Conservation (phyloP, 257 asterid species). For the Phtheirospermum japonicum region DNA sequence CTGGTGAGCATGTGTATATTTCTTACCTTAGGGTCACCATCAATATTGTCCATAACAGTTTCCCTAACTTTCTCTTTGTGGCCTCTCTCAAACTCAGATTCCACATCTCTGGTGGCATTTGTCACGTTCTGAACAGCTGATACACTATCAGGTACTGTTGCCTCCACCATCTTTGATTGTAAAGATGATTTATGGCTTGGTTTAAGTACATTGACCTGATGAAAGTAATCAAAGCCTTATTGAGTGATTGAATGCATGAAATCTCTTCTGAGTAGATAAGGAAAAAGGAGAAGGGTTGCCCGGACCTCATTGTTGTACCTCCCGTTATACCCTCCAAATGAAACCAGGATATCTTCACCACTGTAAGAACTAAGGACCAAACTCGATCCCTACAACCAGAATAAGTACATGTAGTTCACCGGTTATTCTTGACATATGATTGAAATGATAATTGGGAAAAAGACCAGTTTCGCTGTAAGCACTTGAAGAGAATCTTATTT, state of each 20-base stretch:
- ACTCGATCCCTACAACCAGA: conserved; percentile 74
- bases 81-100: conserved; percentile 71
- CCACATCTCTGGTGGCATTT: conserved; percentile 78
- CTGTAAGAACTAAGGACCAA: conserved; percentile 71
- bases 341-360: conserved; percentile 88
- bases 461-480: background rate
- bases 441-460: background rate
- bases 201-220: conserved; percentile 81
- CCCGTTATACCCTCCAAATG: conserved; percentile 98
- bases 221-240: conserved; percentile 28
- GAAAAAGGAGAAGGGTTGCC: conserved; percentile 22
- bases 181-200: conserved; percentile 90
- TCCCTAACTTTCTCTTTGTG: conserved; percentile 83
- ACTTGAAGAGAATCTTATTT: background rate
- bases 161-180: conserved; percentile 71
- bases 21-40: conserved; percentile 60
- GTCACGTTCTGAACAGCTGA: conserved; percentile 86
- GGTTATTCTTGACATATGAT: background rate
- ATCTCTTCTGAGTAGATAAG: conserved; percentile 5
- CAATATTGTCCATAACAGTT: conserved; percentile 56
- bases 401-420: conserved; percentile 13
- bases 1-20: conserved; percentile 9
- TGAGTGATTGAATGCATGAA: conserved; percentile 28
- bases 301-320: conserved; percentile 93
- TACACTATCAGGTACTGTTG: conserved; percentile 77